phyloP scores from a whole-genome alignment of 2,329 filamentous ascomycete genomes.

The Aspergillus sp. region DNA sequence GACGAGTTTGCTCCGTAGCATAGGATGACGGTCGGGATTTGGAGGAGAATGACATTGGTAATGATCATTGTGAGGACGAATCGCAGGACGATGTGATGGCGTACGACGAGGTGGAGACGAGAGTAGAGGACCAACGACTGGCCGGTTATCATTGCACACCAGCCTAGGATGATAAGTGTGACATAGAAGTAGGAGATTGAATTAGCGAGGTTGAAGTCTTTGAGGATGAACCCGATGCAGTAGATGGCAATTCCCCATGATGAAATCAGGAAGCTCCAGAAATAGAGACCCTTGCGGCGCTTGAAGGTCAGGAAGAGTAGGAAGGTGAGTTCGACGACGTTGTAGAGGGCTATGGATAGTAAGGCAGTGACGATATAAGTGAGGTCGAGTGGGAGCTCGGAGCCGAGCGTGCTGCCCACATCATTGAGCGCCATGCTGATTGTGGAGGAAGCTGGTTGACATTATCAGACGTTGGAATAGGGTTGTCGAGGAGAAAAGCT shows the following conservation, averaged over 20 bases:
- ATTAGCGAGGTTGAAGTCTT: background rate
- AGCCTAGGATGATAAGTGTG: background rate
- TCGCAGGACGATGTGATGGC: background rate
- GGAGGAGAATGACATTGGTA: background rate
- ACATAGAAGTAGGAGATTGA: background rate
- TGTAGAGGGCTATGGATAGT: background rate
- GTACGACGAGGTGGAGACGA: background rate
- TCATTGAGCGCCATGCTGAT: too few relatives aligned
- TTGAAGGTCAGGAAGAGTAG: slow-evolving; percentile 2
- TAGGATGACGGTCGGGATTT: background rate
- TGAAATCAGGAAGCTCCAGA: slow-evolving; percentile 3
- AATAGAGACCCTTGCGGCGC: slow-evolving; percentile 1
- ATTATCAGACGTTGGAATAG: too few relatives aligned
- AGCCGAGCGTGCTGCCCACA: too few relatives aligned
- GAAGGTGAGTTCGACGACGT: slow-evolving; percentile 1
- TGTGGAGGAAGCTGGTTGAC: too few relatives aligned
- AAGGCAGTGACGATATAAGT: too few relatives aligned
- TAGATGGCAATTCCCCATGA: slow-evolving; percentile 1
- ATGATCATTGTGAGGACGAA: background rate
- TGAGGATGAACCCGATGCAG: slow-evolving; percentile 2
- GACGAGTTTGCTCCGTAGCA: background rate
- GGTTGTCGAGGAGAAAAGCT: too few relatives aligned
- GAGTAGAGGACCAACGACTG: slow-evolving; percentile 1
- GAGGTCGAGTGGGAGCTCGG: too few relatives aligned
- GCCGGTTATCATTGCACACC: slow-evolving; percentile 1